These are phyloP conservation scores for Epicoccum sorghinum DNA, from an alignment of 2,329 filamentous ascomycete genomes.

Conservation along the genomic window DNA sequence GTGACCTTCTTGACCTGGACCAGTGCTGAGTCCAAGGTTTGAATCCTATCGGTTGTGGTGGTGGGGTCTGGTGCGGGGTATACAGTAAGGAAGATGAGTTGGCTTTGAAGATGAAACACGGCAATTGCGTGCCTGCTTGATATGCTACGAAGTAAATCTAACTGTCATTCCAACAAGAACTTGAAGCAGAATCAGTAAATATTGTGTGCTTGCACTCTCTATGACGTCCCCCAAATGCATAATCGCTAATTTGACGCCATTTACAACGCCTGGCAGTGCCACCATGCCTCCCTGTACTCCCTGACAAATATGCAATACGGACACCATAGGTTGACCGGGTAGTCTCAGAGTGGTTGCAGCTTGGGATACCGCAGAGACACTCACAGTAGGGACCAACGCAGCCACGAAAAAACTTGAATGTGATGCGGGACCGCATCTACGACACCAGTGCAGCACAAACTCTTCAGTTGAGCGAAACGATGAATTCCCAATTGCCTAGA, in stretches of 20 bases:
- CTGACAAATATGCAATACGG: conserved; percentile 20
- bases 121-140: not conserved
- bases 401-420: not conserved
- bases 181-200: not conserved
- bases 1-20: not conserved
- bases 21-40: too few species aligned
- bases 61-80: not conserved
- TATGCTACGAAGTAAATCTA: not conserved
- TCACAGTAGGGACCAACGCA: not conserved
- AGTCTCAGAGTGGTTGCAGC: not conserved
- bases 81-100: not conserved
- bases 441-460: not conserved
- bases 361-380: not conserved
- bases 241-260: conserved; percentile 22
- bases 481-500: conserved; percentile 43
- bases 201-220: conserved; percentile 11
- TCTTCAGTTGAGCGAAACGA: conserved; percentile 33
- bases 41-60: not conserved
- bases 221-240: conserved; percentile 13
- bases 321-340: not conserved
- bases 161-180: too few species aligned
- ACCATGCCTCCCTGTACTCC: conserved; percentile 18
- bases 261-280: conserved; percentile 21
- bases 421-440: not conserved
- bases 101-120: too few species aligned